These are phyloP conservation scores for Pisolithus thermaeus DNA, from an alignment of 1,284 basidiomycete species.

Conservation along the genomic window DNA sequence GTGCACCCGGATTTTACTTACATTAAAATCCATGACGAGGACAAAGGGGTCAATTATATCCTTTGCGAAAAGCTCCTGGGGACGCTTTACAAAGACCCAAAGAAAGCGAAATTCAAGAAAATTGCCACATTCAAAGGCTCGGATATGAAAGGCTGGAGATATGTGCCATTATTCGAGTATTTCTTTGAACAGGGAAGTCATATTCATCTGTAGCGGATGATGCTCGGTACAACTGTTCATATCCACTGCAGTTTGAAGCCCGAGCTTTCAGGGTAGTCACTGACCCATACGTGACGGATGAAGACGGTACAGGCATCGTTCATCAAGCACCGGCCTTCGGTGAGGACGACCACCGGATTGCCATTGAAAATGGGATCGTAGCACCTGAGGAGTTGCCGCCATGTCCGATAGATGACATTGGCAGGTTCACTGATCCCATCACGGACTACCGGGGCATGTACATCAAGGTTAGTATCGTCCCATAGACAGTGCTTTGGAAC, in stretches of 20 bases:
- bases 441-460: constrained; percentile 87
- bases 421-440: constrained; percentile 86
- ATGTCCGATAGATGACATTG: constrained; percentile 90
- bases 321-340: constrained; percentile 99
- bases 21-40: constrained; percentile 94
- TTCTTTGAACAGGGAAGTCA: constrained; percentile 81
- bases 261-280: constrained; percentile 86
- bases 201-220: neutral
- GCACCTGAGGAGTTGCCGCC: constrained; percentile 89
- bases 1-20: constrained; percentile 97
- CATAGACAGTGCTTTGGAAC: neutral
- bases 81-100: constrained; percentile 95
- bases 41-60: constrained; percentile 88
- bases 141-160: constrained; percentile 96
- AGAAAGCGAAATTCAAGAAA: constrained; percentile 96
- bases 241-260: constrained; percentile 69
- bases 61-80: constrained; percentile 85
- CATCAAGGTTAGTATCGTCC: constrained; percentile 67
- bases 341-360: constrained; percentile 97
- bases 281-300: constrained; percentile 92
- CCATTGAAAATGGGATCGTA: constrained; percentile 79
- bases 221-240: neutral
- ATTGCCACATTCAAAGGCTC: constrained; percentile 80
- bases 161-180: constrained; percentile 94
- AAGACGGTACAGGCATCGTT: constrained; percentile 96